Evolutionary conservation across 768 basidiomycete genomes (phyloP).

Genomic region (Xerocomellus dryophilus): DNA sequence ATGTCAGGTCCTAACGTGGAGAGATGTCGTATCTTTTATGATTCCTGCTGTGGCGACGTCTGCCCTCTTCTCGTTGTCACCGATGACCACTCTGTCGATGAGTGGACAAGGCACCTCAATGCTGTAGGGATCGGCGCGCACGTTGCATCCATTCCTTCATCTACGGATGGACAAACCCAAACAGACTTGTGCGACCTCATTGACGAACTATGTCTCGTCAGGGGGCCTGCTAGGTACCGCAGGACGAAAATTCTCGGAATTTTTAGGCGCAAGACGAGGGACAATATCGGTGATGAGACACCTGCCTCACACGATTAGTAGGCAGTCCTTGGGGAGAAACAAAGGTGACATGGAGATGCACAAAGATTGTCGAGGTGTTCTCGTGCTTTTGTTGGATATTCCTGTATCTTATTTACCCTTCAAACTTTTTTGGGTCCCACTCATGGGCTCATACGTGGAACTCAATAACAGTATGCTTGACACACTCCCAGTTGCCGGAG

Average conservation of each 20-base stretch:
- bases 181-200: slow-evolving; percentile 6
- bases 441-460: not conserved
- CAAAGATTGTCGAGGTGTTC: not conserved
- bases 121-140: slow-evolving; percentile 13
- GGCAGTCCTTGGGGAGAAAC: not conserved
- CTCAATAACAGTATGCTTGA: not conserved
- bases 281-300: slow-evolving; percentile 1
- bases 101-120: slow-evolving; percentile 13
- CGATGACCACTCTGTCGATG: not conserved
- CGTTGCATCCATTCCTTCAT: slow-evolving; percentile 7
- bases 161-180: not conserved
- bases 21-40: slow-evolving; percentile 14
- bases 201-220: slow-evolving; percentile 26
- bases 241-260: slow-evolving; percentile 13
- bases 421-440: not conserved
- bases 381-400: not conserved
- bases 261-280: slow-evolving; percentile 14
- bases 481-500: not conserved
- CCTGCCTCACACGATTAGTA: not conserved
- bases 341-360: not conserved
- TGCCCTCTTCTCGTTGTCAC: slow-evolving; percentile 27
- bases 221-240: slow-evolving; percentile 19
- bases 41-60: slow-evolving; percentile 20
- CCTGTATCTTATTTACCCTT: not conserved
- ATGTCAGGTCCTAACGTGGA: slow-evolving; percentile 8